These are phyloP conservation scores for Dryadomyces sulphureus DNA, from an alignment of 2,329 filamentous ascomycete genomes.

Conservation along the genomic window DNA sequence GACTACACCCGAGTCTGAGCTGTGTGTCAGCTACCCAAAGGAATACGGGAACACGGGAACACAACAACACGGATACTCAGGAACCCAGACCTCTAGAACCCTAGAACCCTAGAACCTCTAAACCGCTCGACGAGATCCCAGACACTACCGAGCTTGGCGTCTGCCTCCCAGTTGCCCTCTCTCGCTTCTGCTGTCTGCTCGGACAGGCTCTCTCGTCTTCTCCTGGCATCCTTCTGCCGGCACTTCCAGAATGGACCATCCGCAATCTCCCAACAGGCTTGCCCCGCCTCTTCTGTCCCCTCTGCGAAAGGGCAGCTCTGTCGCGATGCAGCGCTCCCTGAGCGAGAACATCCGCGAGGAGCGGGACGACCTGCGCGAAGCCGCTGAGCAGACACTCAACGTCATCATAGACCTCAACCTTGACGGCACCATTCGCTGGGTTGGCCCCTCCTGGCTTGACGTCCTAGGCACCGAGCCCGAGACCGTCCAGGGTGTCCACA, in stretches of 20 bases:
- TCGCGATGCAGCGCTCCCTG: conserved; percentile 48
- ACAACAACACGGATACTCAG: not conserved
- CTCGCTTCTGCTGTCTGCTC: too few species aligned
- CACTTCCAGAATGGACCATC: conserved; percentile 2
- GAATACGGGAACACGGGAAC: not conserved
- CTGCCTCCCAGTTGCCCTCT: too few species aligned
- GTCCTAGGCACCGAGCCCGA: conserved; percentile 70
- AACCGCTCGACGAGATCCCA: too few species aligned
- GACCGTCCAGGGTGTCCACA: conserved; percentile 58
- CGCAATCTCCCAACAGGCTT: conserved; percentile 21
- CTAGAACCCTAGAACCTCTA: too few species aligned
- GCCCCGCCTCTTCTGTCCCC: conserved; percentile 38
- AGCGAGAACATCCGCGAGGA: conserved; percentile 89
- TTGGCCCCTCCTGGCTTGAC: conserved; percentile 90
- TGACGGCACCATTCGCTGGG: conserved; percentile 84
- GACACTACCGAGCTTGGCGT: too few species aligned
- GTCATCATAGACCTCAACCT: conserved; percentile 89
- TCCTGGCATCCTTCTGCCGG: too few species aligned
- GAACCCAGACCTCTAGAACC: too few species aligned
- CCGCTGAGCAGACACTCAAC: conserved; percentile 90
- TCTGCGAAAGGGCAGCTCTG: conserved; percentile 32
- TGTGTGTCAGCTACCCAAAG: not conserved
- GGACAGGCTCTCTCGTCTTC: too few species aligned
- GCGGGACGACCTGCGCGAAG: conserved; percentile 84
- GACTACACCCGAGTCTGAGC: too few species aligned